These are phyloP conservation scores for Cucurbitaria berberidis DNA, from an alignment of 2,329 filamentous ascomycete genomes.

Conservation along the genomic window DNA sequence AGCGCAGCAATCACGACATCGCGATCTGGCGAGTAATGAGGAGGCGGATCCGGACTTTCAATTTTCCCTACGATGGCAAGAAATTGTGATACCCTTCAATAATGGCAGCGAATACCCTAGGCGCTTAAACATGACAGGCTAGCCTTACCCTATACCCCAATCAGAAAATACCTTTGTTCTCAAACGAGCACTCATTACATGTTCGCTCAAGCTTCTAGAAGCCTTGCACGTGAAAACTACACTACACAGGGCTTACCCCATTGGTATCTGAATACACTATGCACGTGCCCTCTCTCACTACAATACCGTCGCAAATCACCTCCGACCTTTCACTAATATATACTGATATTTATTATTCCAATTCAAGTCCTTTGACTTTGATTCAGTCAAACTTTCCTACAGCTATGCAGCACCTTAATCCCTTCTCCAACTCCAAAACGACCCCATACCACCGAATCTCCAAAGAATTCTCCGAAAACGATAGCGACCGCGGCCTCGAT, in stretches of 20 bases:
- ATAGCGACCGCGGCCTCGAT: background rate
- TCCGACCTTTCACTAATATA: background rate
- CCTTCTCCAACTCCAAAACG: background rate
- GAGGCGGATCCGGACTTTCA: background rate
- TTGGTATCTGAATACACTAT: slow-evolving; percentile 7
- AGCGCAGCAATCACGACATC: background rate
- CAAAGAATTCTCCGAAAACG: background rate
- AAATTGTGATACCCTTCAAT: slow-evolving; percentile 7
- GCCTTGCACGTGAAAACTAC: background rate
- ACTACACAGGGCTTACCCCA: slow-evolving; percentile 4
- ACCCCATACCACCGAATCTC: slow-evolving; percentile 5
- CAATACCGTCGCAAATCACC: background rate
- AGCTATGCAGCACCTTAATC: slow-evolving; percentile 8
- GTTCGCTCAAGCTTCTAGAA: background rate
- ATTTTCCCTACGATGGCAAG: background rate
- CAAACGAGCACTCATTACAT: background rate
- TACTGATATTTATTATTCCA: no score
- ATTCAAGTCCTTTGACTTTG: background rate
- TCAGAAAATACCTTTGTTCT: background rate
- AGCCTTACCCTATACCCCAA: background rate
- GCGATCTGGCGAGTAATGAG: background rate
- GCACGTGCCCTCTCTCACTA: background rate
- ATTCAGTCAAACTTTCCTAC: background rate
- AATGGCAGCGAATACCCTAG: slow-evolving; percentile 1
- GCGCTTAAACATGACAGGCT: background rate